Evolutionary conservation across 2,329 filamentous ascomycete genomes (phyloP).

Genomic region (Trichoderma breve): DNA sequence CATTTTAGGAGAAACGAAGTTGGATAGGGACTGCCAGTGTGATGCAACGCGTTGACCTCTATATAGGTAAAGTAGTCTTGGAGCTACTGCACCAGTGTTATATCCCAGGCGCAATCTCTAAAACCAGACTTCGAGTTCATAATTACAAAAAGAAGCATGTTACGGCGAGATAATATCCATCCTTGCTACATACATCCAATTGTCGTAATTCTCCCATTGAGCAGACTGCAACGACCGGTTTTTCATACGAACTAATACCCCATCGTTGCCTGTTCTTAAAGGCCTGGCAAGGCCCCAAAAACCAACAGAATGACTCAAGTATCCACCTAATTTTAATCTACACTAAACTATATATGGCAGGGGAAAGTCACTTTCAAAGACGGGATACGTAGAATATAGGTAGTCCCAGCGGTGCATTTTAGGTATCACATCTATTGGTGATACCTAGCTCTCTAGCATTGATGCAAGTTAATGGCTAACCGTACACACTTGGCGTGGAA

Average conservation of each 20-base stretch:
- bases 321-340: background rate
- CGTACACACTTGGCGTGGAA: background rate
- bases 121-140: background rate
- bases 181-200: background rate
- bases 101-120: background rate
- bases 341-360: conserved; percentile 2
- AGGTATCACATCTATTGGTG: background rate
- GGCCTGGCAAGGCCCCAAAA: background rate
- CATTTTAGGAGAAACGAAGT: background rate
- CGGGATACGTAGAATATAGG: background rate
- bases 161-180: background rate
- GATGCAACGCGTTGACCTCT: no score
- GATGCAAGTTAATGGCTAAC: background rate
- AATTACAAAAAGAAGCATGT: background rate
- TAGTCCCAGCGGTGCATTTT: no score
- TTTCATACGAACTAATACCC: background rate
- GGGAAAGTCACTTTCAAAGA: background rate
- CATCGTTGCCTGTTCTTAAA: background rate
- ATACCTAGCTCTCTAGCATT: background rate
- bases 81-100: background rate
- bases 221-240: background rate
- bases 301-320: background rate
- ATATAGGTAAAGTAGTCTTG: background rate
- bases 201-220: background rate
- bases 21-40: background rate